Evolutionary conservation across 495 filamentous ascomycete species (phyloP).

Genomic region (Antarctomyces pellizariae): DNA sequence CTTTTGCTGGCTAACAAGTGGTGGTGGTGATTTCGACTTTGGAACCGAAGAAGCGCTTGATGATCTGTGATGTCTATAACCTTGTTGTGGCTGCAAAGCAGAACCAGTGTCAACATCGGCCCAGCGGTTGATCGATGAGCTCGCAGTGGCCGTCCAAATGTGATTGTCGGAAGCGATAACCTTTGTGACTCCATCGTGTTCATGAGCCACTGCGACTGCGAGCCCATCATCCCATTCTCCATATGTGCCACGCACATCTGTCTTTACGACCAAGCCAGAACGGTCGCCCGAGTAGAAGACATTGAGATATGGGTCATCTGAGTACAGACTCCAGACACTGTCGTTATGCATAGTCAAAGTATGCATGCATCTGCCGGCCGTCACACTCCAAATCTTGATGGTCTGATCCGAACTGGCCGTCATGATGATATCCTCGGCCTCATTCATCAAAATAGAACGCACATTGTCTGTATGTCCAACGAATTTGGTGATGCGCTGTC

Average conservation of each 20-base stretch:
- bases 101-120: constrained; percentile 54
- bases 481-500: constrained; percentile 82
- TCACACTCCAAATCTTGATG: constrained; percentile 92
- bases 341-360: constrained; percentile 97
- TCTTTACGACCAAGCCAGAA: constrained; percentile 81
- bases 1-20: constrained; percentile 17
- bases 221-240: constrained; percentile 74
- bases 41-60: constrained; percentile 20
- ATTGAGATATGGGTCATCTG: constrained; percentile 60
- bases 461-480: constrained; percentile 97
- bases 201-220: constrained; percentile 70
- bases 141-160: constrained; percentile 86
- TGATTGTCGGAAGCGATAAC: constrained; percentile 56
- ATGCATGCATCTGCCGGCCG: constrained; percentile 85
- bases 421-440: constrained; percentile 74
- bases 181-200: constrained; percentile 65
- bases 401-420: constrained; percentile 92
- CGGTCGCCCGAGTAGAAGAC: constrained; percentile 89
- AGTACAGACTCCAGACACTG: constrained; percentile 91
- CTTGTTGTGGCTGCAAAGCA: constrained; percentile 25
- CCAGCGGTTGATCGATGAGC: constrained; percentile 92
- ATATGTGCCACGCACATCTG: constrained; percentile 47
- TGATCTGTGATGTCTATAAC: constrained; percentile 29
- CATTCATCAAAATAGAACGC: constrained; percentile 69
- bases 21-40: constrained; percentile 12